Conservation (phyloP, 2,329 filamentous ascomycete species). For the Boeremia lycopersici region DNA sequence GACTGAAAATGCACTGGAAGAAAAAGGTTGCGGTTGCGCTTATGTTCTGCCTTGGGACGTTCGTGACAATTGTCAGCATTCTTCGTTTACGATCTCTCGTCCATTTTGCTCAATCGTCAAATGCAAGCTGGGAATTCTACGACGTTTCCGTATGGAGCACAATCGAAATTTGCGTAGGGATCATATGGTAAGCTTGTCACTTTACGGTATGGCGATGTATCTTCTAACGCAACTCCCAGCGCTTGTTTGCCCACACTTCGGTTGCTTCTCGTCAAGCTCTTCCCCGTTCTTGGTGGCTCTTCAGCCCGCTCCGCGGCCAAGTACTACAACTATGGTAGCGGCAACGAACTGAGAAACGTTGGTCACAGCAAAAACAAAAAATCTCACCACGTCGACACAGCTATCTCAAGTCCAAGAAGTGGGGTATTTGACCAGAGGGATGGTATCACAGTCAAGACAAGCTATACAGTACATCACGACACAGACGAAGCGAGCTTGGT, state of each 20-base stretch:
- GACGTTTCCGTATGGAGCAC: constrained; percentile 51
- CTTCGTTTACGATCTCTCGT: constrained; percentile 52
- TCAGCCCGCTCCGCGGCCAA: constrained; percentile 31
- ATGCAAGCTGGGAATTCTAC: constrained; percentile 50
- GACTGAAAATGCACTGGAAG: constrained; percentile 43
- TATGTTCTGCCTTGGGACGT: constrained; percentile 50
- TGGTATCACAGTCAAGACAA: constrained; percentile 26
- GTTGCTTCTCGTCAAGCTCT: constrained; percentile 45
- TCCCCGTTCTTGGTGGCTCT: constrained; percentile 45
- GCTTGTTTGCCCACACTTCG: constrained; percentile 52
- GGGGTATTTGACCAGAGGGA: constrained; percentile 15
- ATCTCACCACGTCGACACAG: constrained; percentile 12
- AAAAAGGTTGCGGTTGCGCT: constrained; percentile 48
- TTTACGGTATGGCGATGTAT: background rate
- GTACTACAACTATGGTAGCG: constrained; percentile 36
- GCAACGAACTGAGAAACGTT: constrained; percentile 26
- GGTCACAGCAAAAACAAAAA: constrained; percentile 13
- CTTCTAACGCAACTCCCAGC: constrained; percentile 18
- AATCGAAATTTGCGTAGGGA: constrained; percentile 52
- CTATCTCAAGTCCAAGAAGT: constrained; percentile 7
- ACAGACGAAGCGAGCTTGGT: constrained; percentile 29
- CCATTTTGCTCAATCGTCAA: constrained; percentile 50
- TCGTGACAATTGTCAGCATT: constrained; percentile 53
- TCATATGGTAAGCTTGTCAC: constrained; percentile 42
- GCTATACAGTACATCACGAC: constrained; percentile 27